These are phyloP conservation scores for Starmerella powellii DNA, from an alignment of 805 yeast species.

Conservation along the genomic window DNA sequence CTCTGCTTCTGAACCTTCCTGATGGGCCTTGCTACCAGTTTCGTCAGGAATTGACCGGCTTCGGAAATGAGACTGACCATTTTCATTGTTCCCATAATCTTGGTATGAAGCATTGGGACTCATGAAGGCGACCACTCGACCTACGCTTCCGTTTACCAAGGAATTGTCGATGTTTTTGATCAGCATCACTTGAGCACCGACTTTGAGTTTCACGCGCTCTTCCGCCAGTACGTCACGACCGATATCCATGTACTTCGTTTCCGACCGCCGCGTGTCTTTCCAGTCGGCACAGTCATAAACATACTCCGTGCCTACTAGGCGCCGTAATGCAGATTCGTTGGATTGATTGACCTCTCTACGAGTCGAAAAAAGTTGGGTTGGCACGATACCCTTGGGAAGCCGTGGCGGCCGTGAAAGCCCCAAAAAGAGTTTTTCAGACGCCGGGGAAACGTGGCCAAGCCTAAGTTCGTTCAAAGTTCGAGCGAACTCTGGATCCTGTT, in stretches of 20 bases:
- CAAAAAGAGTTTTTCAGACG: constrained; percentile 39
- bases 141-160: constrained; percentile 85
- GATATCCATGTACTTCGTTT: constrained; percentile 25
- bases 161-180: constrained; percentile 64
- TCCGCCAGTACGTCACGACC: constrained; percentile 57
- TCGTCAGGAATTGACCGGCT: not conserved
- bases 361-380: constrained; percentile 83
- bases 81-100: not conserved
- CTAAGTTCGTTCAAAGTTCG: constrained; percentile 72
- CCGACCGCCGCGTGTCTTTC: not conserved
- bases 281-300: constrained; percentile 39
- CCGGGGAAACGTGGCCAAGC: constrained; percentile 48
- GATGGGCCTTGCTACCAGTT: not conserved
- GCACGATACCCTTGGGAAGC: constrained; percentile 64
- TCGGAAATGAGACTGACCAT: not conserved
- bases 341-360: constrained; percentile 74
- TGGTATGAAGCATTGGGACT: not conserved
- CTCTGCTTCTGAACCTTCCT: not conserved
- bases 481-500: constrained; percentile 61
- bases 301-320: constrained; percentile 38
- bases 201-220: constrained; percentile 48
- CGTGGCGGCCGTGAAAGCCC: constrained; percentile 43
- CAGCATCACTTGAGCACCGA: constrained; percentile 91
- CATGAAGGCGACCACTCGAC: constrained; percentile 52
- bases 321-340: constrained; percentile 41